Evolutionary conservation across 1,284 basidiomycete genomes (phyloP).

Genomic region (Leccinum huronense): DNA sequence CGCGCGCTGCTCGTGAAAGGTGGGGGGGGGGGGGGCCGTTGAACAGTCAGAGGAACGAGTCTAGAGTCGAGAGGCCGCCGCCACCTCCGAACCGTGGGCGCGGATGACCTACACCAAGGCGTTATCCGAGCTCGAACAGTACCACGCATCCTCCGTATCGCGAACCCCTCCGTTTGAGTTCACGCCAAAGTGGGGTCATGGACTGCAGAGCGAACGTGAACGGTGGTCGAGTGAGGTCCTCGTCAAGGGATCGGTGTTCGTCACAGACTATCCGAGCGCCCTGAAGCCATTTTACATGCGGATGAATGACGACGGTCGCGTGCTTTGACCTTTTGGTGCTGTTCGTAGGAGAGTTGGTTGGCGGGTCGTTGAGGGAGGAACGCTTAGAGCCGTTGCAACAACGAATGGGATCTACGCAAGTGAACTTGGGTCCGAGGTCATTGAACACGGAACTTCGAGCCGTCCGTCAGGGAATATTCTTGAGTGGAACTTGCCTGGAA

Average conservation of each 20-base stretch:
- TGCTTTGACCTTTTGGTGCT: slow-evolving; percentile 97
- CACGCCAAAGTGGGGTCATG: slow-evolving; percentile 66
- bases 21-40: too few species aligned
- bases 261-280: slow-evolving; percentile 81
- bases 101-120: slow-evolving; percentile 83
- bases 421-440: slow-evolving; percentile 94
- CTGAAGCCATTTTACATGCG: slow-evolving; percentile 99
- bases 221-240: slow-evolving; percentile 78
- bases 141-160: slow-evolving; percentile 31
- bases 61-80: slow-evolving; percentile 36
- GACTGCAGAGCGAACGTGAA: slow-evolving; percentile 89
- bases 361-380: slow-evolving; percentile 91
- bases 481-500: slow-evolving; percentile 6
- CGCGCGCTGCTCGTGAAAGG: too few species aligned
- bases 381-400: slow-evolving; percentile 55
- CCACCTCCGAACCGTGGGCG: slow-evolving; percentile 51
- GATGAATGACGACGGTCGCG: slow-evolving; percentile 59
- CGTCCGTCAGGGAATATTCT: slow-evolving; percentile 25
- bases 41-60: slow-evolving; percentile 23
- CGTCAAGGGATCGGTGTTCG: slow-evolving; percentile 77
- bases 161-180: slow-evolving; percentile 48
- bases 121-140: slow-evolving; percentile 53
- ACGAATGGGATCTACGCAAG: slow-evolving; percentile 88
- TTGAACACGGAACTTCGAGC: slow-evolving; percentile 81
- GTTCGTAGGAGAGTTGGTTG: slow-evolving; percentile 84